phyloP scores from a whole-genome alignment of 2,329 filamentous ascomycete species.

The Trichoderma atroviride region DNA sequence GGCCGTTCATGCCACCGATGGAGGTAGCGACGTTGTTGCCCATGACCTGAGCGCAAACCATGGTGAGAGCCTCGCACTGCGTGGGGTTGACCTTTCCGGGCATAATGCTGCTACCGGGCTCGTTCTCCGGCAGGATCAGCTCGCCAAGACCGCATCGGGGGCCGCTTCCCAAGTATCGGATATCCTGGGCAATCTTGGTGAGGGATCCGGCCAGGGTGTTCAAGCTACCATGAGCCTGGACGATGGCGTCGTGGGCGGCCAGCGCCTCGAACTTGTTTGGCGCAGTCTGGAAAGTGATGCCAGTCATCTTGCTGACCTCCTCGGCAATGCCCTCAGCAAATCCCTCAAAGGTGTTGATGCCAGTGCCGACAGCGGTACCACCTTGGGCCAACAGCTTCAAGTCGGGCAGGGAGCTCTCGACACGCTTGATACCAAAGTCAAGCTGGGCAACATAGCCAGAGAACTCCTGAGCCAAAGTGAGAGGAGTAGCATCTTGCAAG shows the following conservation, averaged over 20 bases:
- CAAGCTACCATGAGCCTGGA: slow-evolving; percentile 89
- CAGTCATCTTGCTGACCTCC: slow-evolving; percentile 90
- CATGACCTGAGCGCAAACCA: slow-evolving; percentile 97
- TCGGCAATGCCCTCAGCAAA: slow-evolving; percentile 92
- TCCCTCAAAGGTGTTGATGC: slow-evolving; percentile 95
- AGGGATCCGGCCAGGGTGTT: slow-evolving; percentile 91
- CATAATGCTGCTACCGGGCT: slow-evolving; percentile 98
- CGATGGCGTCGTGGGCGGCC: slow-evolving; percentile 92
- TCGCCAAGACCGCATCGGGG: slow-evolving; percentile 95
- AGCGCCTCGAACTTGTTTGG: slow-evolving; percentile 99
- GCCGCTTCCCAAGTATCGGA: slow-evolving; percentile 94
- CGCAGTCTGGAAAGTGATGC: slow-evolving; percentile 90
- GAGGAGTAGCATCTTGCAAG: slow-evolving; percentile 92
- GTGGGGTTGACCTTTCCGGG: slow-evolving; percentile 99
- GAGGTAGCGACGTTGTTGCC: slow-evolving; percentile 94
- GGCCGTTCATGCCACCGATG: slow-evolving; percentile 93
- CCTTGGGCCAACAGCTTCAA: slow-evolving; percentile 89
- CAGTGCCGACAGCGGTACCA: slow-evolving; percentile 94
- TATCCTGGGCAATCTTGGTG: slow-evolving; percentile 98
- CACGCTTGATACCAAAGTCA: slow-evolving; percentile 83
- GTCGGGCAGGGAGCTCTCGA: slow-evolving; percentile 80
- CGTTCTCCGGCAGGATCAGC: slow-evolving; percentile 92
- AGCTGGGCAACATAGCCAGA: slow-evolving; percentile 96
- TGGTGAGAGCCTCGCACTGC: slow-evolving; percentile 95
- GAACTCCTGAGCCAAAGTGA: slow-evolving; percentile 96